Evolutionary conservation across 768 basidiomycete genomes (phyloP), one percentile per base, ranked within the genome.

Genomic region (Fomitopsis serialis): DNA sequence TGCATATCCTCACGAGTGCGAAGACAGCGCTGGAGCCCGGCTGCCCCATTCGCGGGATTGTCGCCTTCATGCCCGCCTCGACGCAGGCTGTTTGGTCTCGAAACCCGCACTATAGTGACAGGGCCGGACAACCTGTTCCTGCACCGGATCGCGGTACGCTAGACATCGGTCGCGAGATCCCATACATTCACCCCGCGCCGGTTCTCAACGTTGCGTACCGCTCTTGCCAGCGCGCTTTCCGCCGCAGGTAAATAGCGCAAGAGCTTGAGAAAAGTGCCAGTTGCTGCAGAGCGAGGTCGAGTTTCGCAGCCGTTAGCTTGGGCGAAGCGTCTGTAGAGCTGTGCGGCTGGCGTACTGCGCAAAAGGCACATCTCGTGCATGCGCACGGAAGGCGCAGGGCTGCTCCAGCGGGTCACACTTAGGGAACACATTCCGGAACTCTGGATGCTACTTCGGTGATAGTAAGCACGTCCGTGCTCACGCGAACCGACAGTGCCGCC

Each of bases 101-200:
- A n/a, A 11, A 32, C 29, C 29, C 29, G 5, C 29, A 11, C 6
- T 32, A 42, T 60, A 96, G 90, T 61, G 97, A 99, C 77, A 99
- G 98, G 74, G 96, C 97, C 55, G 97, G 97, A n/a, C 93, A 97
- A 47, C 98, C 95, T 2, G 85, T 99, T 53, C 97, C 97, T 43
- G 97, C 97, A 55, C 97, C 97, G 47, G 97, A 97, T 53, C 85
- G 87, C 55, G 97, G 97, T 59, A 89, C 93, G 24, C 80, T 99
- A 36, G 82, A 85, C 10, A 84, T 95, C 52, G 97, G 93, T 15
- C 81, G 93, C 57, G 85, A 98, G 73, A 73, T 96, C 42, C 77
- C 84, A 8, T 81, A 89, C 2, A 87, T 88, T 63, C 80, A 89
- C 54, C 83, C 92, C 32, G 74, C 87, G 11, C 89, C 87, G 3